phyloP scores from a whole-genome alignment of 169 alveolate genomes.

The Plasmodium billcollinsi region DNA sequence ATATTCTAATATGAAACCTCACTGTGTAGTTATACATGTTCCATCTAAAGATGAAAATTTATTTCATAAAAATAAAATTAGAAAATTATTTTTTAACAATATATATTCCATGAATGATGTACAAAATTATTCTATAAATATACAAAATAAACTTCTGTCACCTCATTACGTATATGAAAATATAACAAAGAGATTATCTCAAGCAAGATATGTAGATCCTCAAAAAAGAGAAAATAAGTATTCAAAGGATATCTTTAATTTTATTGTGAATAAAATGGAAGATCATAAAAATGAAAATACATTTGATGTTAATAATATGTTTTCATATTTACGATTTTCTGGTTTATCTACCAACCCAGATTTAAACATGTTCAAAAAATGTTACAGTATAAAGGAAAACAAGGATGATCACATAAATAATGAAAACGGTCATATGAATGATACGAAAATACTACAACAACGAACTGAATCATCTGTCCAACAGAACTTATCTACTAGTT shows the following conservation, averaged over 20 bases:
- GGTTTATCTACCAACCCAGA: background rate
- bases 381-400: background rate
- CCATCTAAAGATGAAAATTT: constrained; percentile 7
- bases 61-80: constrained; percentile 21
- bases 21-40: constrained; percentile 65
- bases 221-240: background rate
- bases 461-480: background rate
- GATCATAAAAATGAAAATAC: constrained; percentile 1
- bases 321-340: background rate
- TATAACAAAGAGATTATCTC: constrained; percentile 20
- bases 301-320: background rate
- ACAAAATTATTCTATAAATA: constrained; percentile 47
- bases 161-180: constrained; percentile 40
- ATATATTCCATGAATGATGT: constrained; percentile 30
- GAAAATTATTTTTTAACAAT: constrained; percentile 41
- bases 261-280: constrained; percentile 25
- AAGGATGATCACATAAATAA: background rate
- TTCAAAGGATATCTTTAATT: constrained; percentile 5
- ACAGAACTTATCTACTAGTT: background rate
- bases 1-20: constrained; percentile 46
- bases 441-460: background rate
- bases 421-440: background rate
- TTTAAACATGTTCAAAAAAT: background rate
- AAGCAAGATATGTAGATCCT: constrained; percentile 22
- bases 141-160: constrained; percentile 47